phyloP scores from a whole-genome alignment of 257 asterid genomes.

The Salvia rosmarinus region DNA sequence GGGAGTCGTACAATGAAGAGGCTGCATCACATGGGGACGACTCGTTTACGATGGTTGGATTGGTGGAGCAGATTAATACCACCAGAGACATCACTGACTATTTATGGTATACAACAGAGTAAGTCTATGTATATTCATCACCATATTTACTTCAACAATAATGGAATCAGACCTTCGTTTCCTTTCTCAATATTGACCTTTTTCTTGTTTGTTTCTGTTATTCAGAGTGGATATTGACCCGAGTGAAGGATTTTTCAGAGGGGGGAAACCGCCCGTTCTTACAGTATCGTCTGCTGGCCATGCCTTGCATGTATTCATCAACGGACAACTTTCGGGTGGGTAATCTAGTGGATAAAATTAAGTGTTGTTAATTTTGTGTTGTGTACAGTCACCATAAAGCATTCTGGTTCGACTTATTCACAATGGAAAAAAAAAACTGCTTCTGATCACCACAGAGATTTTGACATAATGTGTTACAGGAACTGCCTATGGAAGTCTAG shows the following conservation, averaged over 20 bases:
- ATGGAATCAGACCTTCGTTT: neutral
- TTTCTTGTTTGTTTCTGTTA: slow-evolving; percentile 28
- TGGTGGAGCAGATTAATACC: slow-evolving; percentile 91
- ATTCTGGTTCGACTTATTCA: neutral
- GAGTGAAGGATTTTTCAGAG: slow-evolving; percentile 65
- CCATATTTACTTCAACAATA: neutral
- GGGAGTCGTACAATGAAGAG: slow-evolving; percentile 94
- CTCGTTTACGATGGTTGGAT: slow-evolving; percentile 63
- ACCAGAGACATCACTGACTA: slow-evolving; percentile 92
- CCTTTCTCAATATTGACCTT: slow-evolving; percentile 1
- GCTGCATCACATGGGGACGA: slow-evolving; percentile 56
- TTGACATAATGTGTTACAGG: slow-evolving; percentile 53
- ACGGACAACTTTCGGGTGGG: slow-evolving; percentile 84
- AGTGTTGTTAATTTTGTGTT: neutral
- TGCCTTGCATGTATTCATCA: slow-evolving; percentile 93
- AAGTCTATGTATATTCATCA: slow-evolving; percentile 43
- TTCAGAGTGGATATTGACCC: slow-evolving; percentile 76
- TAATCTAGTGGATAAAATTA: neutral
- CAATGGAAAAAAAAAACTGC: neutral
- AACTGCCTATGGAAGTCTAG: slow-evolving; percentile 88
- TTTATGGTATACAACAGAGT: slow-evolving; percentile 96
- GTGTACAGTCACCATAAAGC: neutral
- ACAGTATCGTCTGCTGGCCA: slow-evolving; percentile 94
- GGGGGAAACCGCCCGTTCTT: slow-evolving; percentile 83
- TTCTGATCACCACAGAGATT: slow-evolving; percentile 4